phyloP scores from a whole-genome alignment of 768 basidiomycete genomes.

The Hemileccinum rubropunctum region DNA sequence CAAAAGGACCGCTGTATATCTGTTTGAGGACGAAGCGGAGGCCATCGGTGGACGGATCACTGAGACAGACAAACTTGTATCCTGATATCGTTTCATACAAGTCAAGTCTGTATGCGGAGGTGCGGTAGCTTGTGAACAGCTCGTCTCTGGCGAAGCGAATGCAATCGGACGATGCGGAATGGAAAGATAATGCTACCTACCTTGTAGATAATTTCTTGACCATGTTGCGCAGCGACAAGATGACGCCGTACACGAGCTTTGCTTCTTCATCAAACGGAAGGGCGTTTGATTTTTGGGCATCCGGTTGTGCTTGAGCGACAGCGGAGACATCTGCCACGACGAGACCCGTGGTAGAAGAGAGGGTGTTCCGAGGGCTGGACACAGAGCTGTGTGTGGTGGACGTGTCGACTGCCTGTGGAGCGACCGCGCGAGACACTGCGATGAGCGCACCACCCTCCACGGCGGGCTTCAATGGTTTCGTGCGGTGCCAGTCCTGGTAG shows the following conservation, averaged over 20 bases:
- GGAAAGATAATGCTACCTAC: slow-evolving; percentile 31
- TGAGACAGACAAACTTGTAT: slow-evolving; percentile 94
- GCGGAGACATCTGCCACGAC: slow-evolving; percentile 57
- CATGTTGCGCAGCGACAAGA: slow-evolving; percentile 91
- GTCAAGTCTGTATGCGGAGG: slow-evolving; percentile 91
- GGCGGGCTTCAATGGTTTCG: slow-evolving; percentile 69
- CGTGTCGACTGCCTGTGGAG: slow-evolving; percentile 31
- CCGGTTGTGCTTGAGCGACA: slow-evolving; percentile 18
- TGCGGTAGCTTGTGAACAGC: slow-evolving; percentile 85
- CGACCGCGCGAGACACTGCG: slow-evolving; percentile 74
- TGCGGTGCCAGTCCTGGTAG: slow-evolving; percentile 94
- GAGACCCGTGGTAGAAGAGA: slow-evolving; percentile 61
- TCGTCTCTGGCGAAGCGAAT: slow-evolving; percentile 61
- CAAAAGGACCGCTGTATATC: slow-evolving; percentile 89
- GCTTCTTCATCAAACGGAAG: slow-evolving; percentile 96
- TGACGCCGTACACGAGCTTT: slow-evolving; percentile 95
- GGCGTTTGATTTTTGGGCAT: slow-evolving; percentile 40
- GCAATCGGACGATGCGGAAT: not conserved
- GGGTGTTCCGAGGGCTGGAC: slow-evolving; percentile 63
- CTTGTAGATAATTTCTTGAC: slow-evolving; percentile 88
- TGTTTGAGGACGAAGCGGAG: slow-evolving; percentile 81
- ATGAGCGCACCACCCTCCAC: slow-evolving; percentile 71
- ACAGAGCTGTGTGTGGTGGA: slow-evolving; percentile 37
- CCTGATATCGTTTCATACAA: slow-evolving; percentile 88
- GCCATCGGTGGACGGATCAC: slow-evolving; percentile 81